Evolutionary conservation across 1,284 basidiomycete genomes (phyloP).

Genomic region (Golubevia pallescens): DNA sequence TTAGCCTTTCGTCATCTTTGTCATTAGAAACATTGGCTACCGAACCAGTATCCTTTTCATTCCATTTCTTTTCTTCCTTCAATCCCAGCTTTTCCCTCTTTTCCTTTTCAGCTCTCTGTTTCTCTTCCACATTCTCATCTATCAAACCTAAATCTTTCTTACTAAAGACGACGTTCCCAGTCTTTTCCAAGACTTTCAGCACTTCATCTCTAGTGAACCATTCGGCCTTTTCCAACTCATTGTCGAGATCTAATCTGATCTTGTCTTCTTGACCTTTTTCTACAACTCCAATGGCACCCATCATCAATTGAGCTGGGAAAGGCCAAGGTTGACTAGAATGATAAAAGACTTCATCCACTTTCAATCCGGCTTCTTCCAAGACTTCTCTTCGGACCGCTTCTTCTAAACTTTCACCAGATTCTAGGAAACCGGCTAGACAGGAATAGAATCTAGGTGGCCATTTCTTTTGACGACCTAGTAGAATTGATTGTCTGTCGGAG

Average conservation of each 20-base stretch:
- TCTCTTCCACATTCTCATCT: too few relatives aligned
- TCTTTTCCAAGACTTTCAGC: too few relatives aligned
- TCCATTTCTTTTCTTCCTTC: not conserved
- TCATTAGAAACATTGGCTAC: slow-evolving; percentile 14
- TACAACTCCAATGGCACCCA: slow-evolving; percentile 69
- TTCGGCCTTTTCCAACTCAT: slow-evolving; percentile 90
- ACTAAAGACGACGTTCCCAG: too few relatives aligned
- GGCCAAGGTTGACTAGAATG: slow-evolving; percentile 87
- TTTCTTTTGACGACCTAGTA: slow-evolving; percentile 81
- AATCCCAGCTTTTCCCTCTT: too few relatives aligned
- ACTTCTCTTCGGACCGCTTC: slow-evolving; percentile 91
- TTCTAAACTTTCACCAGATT: slow-evolving; percentile 92
- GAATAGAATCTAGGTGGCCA: slow-evolving; percentile 63
- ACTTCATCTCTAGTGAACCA: slow-evolving; percentile 84
- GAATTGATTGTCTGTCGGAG: slow-evolving; percentile 78
- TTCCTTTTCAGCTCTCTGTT: not conserved
- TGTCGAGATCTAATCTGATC: slow-evolving; percentile 87
- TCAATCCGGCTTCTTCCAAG: slow-evolving; percentile 91
- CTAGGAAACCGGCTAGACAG: slow-evolving; percentile 60
- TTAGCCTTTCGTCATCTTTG: too few relatives aligned
- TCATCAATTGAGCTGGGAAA: slow-evolving; percentile 87
- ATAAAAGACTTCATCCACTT: slow-evolving; percentile 82
- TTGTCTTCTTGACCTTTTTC: slow-evolving; percentile 66
- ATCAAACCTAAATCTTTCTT: too few relatives aligned
- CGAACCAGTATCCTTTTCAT: slow-evolving; percentile 18